Evolutionary conservation across 2,329 filamentous ascomycete genomes (phyloP).

Genomic region (Aspergillus phoenicis): DNA sequence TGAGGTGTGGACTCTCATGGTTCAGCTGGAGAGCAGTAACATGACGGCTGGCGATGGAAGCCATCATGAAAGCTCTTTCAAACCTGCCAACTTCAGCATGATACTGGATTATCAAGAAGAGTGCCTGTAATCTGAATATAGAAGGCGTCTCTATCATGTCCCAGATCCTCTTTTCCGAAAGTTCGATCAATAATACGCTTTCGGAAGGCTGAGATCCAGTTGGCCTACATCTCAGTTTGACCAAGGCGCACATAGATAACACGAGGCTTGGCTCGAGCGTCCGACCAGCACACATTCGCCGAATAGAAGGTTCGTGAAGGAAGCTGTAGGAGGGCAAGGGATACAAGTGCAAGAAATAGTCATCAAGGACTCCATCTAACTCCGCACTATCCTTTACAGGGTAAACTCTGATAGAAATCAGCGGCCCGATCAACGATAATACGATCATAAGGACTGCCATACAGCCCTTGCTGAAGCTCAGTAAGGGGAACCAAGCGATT

Average conservation of each 20-base stretch:
- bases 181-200: background rate
- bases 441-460: background rate
- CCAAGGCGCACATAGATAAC: background rate
- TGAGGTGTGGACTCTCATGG: background rate
- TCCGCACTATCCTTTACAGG: background rate
- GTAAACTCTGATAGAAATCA: background rate
- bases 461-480: background rate
- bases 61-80: background rate
- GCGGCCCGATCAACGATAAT: background rate
- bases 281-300: background rate
- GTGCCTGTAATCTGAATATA: background rate
- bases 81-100: conserved; percentile 1
- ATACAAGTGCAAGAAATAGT: background rate
- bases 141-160: background rate
- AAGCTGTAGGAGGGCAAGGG: conserved; percentile 1
- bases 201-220: background rate
- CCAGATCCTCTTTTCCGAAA: background rate
- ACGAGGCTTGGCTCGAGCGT: conserved; percentile 1
- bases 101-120: conserved; percentile 3
- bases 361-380: background rate
- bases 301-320: background rate
- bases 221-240: background rate
- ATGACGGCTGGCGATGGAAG: background rate
- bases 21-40: background rate
- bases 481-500: background rate